These are phyloP conservation scores for Aspergillus udagawae DNA, from an alignment of 2,329 filamentous ascomycete species.

Conservation along the genomic window DNA sequence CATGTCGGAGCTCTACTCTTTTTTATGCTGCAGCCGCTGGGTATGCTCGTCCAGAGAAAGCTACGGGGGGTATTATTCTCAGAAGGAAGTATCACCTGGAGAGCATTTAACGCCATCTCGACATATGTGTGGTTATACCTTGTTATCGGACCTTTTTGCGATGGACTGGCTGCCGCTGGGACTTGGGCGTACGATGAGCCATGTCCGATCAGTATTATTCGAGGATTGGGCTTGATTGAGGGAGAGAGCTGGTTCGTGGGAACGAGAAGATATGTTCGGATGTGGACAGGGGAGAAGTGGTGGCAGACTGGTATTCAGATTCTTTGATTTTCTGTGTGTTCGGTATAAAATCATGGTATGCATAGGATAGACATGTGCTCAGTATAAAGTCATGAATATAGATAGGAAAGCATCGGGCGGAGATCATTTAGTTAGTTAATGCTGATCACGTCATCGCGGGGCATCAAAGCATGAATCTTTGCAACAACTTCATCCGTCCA, in stretches of 20 bases:
- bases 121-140: background rate
- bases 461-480: background rate
- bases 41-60: background rate
- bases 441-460: background rate
- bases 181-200: background rate
- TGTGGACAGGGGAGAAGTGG: background rate
- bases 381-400: no score
- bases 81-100: background rate
- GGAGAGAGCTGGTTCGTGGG: background rate
- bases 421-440: background rate
- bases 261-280: background rate
- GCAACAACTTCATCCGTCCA: background rate
- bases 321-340: background rate
- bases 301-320: background rate
- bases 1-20: background rate
- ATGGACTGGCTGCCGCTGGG: background rate
- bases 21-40: background rate
- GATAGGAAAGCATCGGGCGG: background rate
- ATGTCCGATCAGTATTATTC: background rate
- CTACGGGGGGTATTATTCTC: background rate
- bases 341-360: no score
- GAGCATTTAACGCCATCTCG: background rate
- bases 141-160: background rate
- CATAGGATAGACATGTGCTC: no score
- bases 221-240: background rate